phyloP scores from a whole-genome alignment of 306 rosid genomes.

The Biancaea sappan region DNA sequence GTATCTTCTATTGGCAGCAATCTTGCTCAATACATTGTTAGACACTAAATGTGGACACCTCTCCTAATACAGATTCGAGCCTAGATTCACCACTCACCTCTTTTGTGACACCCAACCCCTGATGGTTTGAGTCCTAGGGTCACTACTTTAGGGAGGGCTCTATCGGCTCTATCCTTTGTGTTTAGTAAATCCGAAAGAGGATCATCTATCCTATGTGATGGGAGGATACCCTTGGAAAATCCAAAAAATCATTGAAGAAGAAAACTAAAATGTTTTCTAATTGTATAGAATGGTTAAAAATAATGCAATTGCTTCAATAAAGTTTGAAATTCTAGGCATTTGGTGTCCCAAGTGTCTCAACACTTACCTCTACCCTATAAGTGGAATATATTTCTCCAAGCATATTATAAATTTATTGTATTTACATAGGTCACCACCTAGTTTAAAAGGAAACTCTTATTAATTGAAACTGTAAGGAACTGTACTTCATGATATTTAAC shows the following conservation, averaged over 20 bases:
- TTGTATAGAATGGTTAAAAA: constrained; percentile 15
- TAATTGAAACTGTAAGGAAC: constrained; percentile 1
- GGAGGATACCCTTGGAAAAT: no score
- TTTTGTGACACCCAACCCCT: no score
- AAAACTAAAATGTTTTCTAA: not conserved
- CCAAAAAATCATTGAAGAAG: constrained; percentile 1
- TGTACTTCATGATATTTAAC: not conserved
- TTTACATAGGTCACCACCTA: not conserved
- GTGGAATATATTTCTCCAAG: not conserved
- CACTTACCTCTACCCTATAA: not conserved
- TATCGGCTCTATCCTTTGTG: no score
- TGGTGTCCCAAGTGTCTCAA: constrained; percentile 3
- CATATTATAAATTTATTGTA: not conserved
- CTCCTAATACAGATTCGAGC: no score
- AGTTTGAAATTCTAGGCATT: not conserved
- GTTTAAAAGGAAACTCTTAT: not conserved
- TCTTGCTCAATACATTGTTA: no score
- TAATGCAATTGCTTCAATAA: not conserved
- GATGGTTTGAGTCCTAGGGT: no score
- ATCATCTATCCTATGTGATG: no score
- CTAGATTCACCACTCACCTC: no score
- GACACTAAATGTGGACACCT: no score
- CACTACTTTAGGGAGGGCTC: no score
- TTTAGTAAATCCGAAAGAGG: no score
- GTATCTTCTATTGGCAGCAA: no score